phyloP scores from a whole-genome alignment of 1,139 yeast species.

The Hemisphaericaspora subhashii region DNA sequence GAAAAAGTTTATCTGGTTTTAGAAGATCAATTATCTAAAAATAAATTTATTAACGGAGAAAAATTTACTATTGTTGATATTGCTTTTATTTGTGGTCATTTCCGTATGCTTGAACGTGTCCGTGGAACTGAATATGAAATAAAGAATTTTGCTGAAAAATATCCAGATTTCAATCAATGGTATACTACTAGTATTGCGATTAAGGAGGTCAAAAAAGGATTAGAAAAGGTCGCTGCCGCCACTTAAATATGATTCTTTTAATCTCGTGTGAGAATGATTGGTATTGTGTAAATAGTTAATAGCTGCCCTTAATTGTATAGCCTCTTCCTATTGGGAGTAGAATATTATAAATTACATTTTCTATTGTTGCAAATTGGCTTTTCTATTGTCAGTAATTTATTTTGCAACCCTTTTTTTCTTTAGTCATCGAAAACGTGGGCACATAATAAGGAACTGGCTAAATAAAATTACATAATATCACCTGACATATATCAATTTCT shows the following conservation, averaged over 20 bases:
- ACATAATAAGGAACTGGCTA: no score
- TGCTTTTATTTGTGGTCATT: conserved; percentile 9
- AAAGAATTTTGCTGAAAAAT: conserved; percentile 8
- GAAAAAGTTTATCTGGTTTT: conserved; percentile 6
- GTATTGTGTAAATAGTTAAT: no score
- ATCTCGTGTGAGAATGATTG: no score
- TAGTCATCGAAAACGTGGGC: no score
- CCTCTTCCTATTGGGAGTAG: no score
- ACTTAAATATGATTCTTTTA: not conserved
- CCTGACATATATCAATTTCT: no score
- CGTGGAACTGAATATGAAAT: conserved; percentile 6
- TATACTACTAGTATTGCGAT: conserved; percentile 7
- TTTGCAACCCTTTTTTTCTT: no score
- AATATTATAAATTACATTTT: no score
- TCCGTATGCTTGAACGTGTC: conserved; percentile 9
- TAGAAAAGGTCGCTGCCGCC: not conserved
- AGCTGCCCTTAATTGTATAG: no score
- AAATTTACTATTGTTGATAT: conserved; percentile 14
- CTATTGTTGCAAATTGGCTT: no score
- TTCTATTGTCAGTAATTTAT: no score
- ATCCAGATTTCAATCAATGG: conserved; percentile 11
- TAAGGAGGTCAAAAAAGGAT: conserved; percentile 7
- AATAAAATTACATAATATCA: no score
- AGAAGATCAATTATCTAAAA: conserved; percentile 6
- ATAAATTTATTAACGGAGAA: conserved; percentile 9